Evolutionary conservation across 345 rosid genomes (phyloP).

Genomic region (Excoecaria agallocha): DNA sequence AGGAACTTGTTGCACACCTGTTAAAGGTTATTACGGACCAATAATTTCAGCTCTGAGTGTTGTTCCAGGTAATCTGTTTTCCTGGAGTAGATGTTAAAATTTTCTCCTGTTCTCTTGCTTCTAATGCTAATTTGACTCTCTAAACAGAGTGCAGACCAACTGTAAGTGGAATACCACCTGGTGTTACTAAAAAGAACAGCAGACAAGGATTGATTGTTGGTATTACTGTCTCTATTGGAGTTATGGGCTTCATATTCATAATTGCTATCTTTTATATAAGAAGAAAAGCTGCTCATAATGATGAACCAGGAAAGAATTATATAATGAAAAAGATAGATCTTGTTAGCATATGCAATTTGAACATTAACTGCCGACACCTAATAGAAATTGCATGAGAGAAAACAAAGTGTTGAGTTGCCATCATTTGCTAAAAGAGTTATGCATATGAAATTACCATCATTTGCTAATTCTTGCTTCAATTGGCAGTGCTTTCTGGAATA

Average conservation of each 20-base stretch:
- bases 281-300: constrained; percentile 2
- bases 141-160: constrained; percentile 23
- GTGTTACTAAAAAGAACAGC: constrained; percentile 7
- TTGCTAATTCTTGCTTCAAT: not conserved
- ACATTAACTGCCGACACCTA: too few species aligned
- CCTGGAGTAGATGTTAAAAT: not conserved
- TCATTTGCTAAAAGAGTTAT: too few species aligned
- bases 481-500: constrained; percentile 29
- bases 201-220: constrained; percentile 28
- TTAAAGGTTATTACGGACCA: constrained; percentile 55
- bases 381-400: too few species aligned
- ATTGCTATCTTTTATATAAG: constrained; percentile 1
- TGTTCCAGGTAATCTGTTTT: constrained; percentile 25
- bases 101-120: not conserved
- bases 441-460: too few species aligned
- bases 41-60: constrained; percentile 42
- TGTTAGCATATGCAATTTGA: too few species aligned
- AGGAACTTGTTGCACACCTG: constrained; percentile 52
- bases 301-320: constrained; percentile 25
- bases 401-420: too few species aligned
- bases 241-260: constrained; percentile 13
- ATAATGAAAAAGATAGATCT: not conserved
- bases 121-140: not conserved
- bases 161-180: constrained; percentile 24
- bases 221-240: constrained; percentile 15